Evolutionary conservation across 1,284 basidiomycete genomes (phyloP), one percentile per base, ranked within the genome.

Genomic region (Phellopilus nigrolimitatus): DNA sequence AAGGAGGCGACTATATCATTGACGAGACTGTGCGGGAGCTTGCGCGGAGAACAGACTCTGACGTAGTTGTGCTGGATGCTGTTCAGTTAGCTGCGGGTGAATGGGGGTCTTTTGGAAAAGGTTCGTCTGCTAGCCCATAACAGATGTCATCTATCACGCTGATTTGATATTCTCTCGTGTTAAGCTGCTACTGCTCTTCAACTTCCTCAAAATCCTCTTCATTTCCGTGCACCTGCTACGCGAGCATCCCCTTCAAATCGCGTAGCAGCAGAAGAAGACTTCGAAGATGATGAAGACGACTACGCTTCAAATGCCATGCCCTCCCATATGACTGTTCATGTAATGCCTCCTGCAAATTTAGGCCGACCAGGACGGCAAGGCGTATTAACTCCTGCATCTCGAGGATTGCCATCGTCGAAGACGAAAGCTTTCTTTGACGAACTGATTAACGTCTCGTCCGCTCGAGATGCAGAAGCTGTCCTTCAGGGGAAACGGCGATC

Each of bases 1-100:
- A 93, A 69, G 91, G 84, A n/a, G 84, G 82, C 1, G 80, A 84
- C 54, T 77, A 86, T 63, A 75, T 93, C 36, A 74, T 93, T 25
- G 82, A 88, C 60, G 78, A 81, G 28, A 89, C 89, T 1, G 82
- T 94, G 13, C 72, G 76, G 40, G 84, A 89, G 61, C 69, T 93
- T 55, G 89, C 89, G 1, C 74, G 76, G 37, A 74, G 78, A 53
- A 80, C 83, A 2, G 78, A 76, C 25, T 79, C 90, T 13, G 91
- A 94, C 57, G 84, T 94, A 4, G 72, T 93, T 13, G 80, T 91
- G 9, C 63, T 95, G 46, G 91, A 95, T 65, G 74, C 82, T 0
- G 79, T 87, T 8, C 88, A 92, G 53, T 71, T 93, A 19, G 86
- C 89, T 49, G 91, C 85, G 10, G 87, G 87, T 4, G 82, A 87